Evolutionary conservation across 2,329 filamentous ascomycete genomes (phyloP).

Genomic region (Blastomyces gilchristii): DNA sequence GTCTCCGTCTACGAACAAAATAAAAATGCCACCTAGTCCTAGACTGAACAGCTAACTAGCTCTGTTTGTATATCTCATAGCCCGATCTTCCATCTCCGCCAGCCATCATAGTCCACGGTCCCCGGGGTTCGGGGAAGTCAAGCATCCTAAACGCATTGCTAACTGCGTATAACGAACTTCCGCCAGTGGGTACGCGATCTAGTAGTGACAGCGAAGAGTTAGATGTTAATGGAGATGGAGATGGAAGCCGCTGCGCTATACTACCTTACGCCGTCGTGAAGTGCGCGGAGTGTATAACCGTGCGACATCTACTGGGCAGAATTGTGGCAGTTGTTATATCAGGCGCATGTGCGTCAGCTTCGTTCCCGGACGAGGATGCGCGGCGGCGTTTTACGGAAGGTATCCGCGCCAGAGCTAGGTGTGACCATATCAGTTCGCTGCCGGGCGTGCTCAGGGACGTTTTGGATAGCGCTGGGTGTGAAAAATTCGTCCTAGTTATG

Average conservation of each 20-base stretch:
- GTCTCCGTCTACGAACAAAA: neutral
- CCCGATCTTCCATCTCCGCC: slow-evolving; percentile 52
- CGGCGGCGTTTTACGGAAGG: slow-evolving; percentile 33
- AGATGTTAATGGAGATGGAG: neutral
- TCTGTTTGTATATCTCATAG: slow-evolving; percentile 17
- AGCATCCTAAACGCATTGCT: slow-evolving; percentile 57
- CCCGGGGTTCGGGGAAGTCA: slow-evolving; percentile 79
- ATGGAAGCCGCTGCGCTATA: too few species aligned
- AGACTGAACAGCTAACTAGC: slow-evolving; percentile 3
- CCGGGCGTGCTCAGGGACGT: slow-evolving; percentile 54
- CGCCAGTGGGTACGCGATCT: slow-evolving; percentile 22
- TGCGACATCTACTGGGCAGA: slow-evolving; percentile 37
- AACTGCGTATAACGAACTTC: slow-evolving; percentile 46
- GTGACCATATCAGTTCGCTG: slow-evolving; percentile 71
- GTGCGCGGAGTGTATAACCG: slow-evolving; percentile 38
- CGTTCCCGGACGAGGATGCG: neutral
- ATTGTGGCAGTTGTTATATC: slow-evolving; percentile 34
- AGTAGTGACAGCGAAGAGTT: neutral
- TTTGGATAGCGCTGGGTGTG: slow-evolving; percentile 21
- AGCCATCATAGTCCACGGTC: slow-evolving; percentile 70
- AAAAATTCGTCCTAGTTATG: slow-evolving; percentile 69
- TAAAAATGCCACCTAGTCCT: too few species aligned
- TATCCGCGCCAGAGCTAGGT: slow-evolving; percentile 46
- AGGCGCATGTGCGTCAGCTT: slow-evolving; percentile 12
- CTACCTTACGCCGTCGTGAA: slow-evolving; percentile 32